Conservation (phyloP, 164 flowering plant species). For the Euptelea pleiosperma region DNA sequence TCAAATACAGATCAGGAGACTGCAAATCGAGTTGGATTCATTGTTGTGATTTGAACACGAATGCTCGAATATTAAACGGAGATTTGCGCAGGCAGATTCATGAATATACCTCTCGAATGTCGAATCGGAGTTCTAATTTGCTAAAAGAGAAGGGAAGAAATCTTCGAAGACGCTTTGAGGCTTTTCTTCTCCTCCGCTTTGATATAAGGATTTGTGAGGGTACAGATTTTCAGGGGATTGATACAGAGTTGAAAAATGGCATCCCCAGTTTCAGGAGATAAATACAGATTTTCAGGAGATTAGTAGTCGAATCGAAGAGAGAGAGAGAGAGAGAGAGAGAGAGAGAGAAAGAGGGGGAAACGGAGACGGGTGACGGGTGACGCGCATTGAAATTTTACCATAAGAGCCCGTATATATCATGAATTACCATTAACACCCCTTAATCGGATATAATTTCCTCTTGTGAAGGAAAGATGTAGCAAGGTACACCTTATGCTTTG, state of each 20-base stretch:
- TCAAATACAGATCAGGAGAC: not conserved
- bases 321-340: too few relatives aligned
- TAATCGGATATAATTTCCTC: too few relatives aligned
- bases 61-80: not conserved
- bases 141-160: not conserved
- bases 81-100: not conserved
- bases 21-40: conserved; percentile 1
- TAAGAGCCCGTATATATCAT: too few relatives aligned
- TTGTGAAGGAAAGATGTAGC: too few relatives aligned
- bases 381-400: too few relatives aligned
- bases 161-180: conserved; percentile 8
- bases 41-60: not conserved
- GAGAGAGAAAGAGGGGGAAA: too few relatives aligned
- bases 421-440: too few relatives aligned
- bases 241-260: not conserved
- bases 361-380: too few relatives aligned
- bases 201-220: conserved; percentile 3
- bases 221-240: not conserved
- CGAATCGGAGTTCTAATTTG: not conserved
- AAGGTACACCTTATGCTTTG: too few relatives aligned
- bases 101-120: conserved; percentile 7
- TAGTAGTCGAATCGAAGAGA: not conserved
- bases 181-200: too few relatives aligned
- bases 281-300: not conserved
- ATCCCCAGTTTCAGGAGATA: too few relatives aligned